phyloP scores from a whole-genome alignment of 2,329 filamentous ascomycete genomes.

The Dothistroma pini region DNA sequence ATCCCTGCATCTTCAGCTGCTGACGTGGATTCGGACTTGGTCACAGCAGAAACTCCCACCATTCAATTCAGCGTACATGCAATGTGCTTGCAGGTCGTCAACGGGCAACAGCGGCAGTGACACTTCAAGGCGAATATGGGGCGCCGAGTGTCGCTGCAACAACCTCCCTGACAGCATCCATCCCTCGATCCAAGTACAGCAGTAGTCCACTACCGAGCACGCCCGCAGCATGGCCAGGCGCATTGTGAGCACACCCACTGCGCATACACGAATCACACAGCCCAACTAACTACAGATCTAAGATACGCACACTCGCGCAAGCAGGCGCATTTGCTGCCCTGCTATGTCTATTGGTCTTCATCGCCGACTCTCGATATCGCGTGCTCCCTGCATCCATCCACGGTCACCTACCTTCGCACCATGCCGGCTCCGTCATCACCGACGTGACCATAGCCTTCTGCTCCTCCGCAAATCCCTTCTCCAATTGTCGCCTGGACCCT shows the following conservation, averaged over 20 bases:
- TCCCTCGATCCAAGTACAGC: background rate
- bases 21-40: background rate
- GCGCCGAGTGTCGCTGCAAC: background rate
- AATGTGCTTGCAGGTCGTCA: background rate
- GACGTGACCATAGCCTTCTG: conserved; percentile 78
- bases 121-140: background rate
- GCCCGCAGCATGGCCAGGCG: conserved; percentile 21
- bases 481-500: conserved; percentile 58
- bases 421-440: conserved; percentile 78
- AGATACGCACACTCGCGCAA: conserved; percentile 71
- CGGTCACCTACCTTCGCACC: conserved; percentile 79
- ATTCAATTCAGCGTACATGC: background rate
- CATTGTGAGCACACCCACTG: conserved; percentile 15
- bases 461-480: conserved; percentile 61
- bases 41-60: background rate
- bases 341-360: conserved; percentile 65
- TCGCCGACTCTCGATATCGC: conserved; percentile 84
- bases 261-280: background rate
- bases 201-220: background rate
- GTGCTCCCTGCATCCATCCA: conserved; percentile 83
- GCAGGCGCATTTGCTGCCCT: conserved; percentile 63
- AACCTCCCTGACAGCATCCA: conserved; percentile 7
- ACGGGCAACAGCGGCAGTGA: background rate
- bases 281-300: conserved; percentile 3
- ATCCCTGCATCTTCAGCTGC: background rate